These are phyloP conservation scores for Tetratostichococcus sp. DNA, from an alignment of 139 green algal genomes.

Conservation along the genomic window DNA sequence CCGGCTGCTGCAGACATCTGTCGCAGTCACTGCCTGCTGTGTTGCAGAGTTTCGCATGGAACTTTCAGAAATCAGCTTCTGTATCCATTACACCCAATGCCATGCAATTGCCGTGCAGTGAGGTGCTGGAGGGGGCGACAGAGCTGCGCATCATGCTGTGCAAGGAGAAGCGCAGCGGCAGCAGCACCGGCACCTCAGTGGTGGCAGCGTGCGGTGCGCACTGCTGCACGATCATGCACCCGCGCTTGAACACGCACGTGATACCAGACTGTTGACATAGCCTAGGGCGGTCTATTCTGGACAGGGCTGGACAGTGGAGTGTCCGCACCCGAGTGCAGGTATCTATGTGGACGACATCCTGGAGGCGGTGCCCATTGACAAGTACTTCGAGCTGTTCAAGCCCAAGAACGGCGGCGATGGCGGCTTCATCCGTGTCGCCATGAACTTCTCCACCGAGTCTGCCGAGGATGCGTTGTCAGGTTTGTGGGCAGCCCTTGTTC, in stretches of 20 bases:
- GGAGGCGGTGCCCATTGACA: conserved; percentile 87
- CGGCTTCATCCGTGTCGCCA: conserved; percentile 77
- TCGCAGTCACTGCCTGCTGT: no score
- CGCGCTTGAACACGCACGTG: no score
- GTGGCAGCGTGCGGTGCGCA: conserved; percentile 72
- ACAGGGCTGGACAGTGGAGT: no score
- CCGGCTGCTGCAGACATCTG: not conserved
- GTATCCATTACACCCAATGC: no score
- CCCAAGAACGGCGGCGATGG: conserved; percentile 66
- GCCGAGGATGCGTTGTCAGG: not conserved
- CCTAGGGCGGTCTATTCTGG: no score
- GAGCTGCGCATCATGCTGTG: conserved; percentile 89
- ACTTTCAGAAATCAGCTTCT: no score
- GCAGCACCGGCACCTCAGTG: conserved; percentile 52
- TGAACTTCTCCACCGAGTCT: conserved; percentile 52
- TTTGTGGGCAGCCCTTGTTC: no score
- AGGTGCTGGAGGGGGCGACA: conserved; percentile 69
- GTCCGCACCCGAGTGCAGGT: no score
- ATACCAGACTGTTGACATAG: no score
- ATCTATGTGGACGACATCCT: conserved; percentile 90
- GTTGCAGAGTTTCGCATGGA: no score
- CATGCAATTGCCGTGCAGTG: conserved; percentile 55
- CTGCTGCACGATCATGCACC: not conserved
- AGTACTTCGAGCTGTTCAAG: conserved; percentile 95
- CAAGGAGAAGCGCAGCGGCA: conserved; percentile 55